phyloP scores from a whole-genome alignment of 306 rosid species.

The Cucurbita pepo region DNA sequence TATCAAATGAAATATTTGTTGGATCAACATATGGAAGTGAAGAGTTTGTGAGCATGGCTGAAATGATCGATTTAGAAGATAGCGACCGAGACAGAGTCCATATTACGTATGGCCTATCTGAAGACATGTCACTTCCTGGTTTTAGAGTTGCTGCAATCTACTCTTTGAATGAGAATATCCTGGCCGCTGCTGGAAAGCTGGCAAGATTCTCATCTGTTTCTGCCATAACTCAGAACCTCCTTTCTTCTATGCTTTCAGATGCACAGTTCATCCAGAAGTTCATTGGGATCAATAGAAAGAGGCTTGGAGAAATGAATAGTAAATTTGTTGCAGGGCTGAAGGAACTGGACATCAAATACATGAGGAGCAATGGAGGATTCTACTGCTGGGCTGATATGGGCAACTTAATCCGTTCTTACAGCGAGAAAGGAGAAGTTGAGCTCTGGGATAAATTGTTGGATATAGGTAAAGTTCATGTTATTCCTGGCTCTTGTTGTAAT shows the following conservation, averaged over 20 bases:
- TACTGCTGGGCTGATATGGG: constrained; percentile 95
- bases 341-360: constrained; percentile 57
- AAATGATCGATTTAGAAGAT: constrained; percentile 50
- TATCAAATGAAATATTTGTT: constrained; percentile 56
- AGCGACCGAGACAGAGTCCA: constrained; percentile 66
- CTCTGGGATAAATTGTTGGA: constrained; percentile 82
- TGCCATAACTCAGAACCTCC: constrained; percentile 54
- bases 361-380: constrained; percentile 58
- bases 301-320: constrained; percentile 33
- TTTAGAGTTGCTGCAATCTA: constrained; percentile 60
- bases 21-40: constrained; percentile 37
- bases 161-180: constrained; percentile 47
- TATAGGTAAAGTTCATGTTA: constrained; percentile 54
- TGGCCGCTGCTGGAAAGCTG: constrained; percentile 52
- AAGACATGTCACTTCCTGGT: constrained; percentile 71
- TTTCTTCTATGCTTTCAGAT: constrained; percentile 71
- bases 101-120: constrained; percentile 53
- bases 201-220: constrained; percentile 62
- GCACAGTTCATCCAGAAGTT: constrained; percentile 34
- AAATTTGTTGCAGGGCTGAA: constrained; percentile 54
- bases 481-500: constrained; percentile 77
- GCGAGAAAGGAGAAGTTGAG: constrained; percentile 87
- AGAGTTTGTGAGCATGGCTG: constrained; percentile 75
- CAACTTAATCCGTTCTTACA: constrained; percentile 41
- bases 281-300: constrained; percentile 27